phyloP scores from a whole-genome alignment of 2,329 filamentous ascomycete genomes.

The Ambrosiella beaveri region DNA sequence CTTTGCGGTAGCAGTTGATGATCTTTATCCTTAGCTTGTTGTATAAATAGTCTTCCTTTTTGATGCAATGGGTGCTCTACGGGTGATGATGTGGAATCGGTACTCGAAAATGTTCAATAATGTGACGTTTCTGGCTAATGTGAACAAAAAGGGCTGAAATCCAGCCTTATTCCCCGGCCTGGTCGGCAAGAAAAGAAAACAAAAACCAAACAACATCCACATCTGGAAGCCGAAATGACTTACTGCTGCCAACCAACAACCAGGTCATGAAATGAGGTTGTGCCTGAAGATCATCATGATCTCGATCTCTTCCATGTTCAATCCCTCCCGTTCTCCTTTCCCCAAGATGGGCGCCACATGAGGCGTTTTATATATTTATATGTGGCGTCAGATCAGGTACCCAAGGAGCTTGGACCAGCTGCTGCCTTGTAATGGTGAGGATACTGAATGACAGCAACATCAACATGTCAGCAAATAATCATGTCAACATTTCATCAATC shows the following conservation, averaged over 20 bases:
- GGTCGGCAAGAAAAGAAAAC: not conserved
- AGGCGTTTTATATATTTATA: not conserved
- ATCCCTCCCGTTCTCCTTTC: not conserved
- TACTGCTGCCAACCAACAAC: not conserved
- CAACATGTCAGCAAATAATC: not conserved
- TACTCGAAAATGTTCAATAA: too few relatives aligned
- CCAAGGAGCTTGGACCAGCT: conserved; percentile 2
- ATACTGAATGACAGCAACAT: not conserved
- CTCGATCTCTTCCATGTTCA: not conserved
- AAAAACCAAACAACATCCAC: not conserved
- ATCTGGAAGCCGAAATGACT: not conserved
- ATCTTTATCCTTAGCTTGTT: not conserved
- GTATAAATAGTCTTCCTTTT: too few relatives aligned
- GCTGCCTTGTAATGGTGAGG: not conserved
- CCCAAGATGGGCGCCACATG: not conserved
- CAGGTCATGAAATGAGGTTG: not conserved
- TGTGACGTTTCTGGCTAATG: too few relatives aligned
- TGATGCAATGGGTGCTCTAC: too few relatives aligned
- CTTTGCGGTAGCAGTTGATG: not conserved
- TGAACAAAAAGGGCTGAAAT: too few relatives aligned
- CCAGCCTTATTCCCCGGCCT: not conserved
- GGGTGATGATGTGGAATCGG: too few relatives aligned
- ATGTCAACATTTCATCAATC: too few relatives aligned
- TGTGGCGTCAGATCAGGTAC: conserved; percentile 1
- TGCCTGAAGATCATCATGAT: conserved; percentile 2